A percentile compares a stretch with the other conserved stretches of the same genome.
These are phyloP conservation scores for Gracilaria caudata DNA, from an alignment of 23 red algal species.

Conservation along the genomic window DNA sequence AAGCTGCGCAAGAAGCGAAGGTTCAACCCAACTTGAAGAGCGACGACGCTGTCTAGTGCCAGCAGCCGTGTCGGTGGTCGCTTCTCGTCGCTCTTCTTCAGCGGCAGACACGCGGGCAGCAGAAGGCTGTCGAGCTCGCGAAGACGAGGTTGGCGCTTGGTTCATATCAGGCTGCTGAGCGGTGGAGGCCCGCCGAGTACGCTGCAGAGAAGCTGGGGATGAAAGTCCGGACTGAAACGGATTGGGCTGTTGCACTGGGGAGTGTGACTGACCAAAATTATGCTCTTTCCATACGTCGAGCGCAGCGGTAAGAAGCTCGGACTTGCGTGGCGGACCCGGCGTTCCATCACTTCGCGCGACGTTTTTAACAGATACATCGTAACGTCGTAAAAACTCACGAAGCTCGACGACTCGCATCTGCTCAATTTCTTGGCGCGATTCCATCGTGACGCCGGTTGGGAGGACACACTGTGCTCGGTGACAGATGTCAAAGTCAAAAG, in stretches of 20 bases:
- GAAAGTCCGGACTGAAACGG: neutral
- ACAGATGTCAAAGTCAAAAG: no score
- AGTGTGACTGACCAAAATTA: neutral
- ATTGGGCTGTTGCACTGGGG: neutral
- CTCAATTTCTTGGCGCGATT: constrained; percentile 61
- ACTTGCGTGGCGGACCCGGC: constrained; percentile 49
- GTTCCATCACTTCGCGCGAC: constrained; percentile 52
- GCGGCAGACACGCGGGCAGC: neutral
- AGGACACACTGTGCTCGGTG: no score
- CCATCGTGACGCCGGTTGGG: constrained; percentile 11
- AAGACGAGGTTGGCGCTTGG: no score
- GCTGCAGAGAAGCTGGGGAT: constrained; percentile 10
- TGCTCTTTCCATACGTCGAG: constrained; percentile 14
- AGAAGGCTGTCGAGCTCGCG: neutral
- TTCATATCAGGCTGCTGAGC: neutral
- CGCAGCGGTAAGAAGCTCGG: constrained; percentile 41
- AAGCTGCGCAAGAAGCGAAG: constrained; percentile 14
- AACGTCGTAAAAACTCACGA: constrained; percentile 30
- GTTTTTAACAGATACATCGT: constrained; percentile 9
- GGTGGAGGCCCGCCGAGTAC: neutral
- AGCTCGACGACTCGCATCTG: constrained; percentile 55
- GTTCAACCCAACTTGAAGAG: constrained; percentile 6
- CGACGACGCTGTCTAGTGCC: no score
- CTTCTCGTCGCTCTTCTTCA: no score
- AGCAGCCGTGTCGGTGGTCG: no score